phyloP scores from a whole-genome alignment of 805 yeast species.

The Starmerella sirachaensis region DNA sequence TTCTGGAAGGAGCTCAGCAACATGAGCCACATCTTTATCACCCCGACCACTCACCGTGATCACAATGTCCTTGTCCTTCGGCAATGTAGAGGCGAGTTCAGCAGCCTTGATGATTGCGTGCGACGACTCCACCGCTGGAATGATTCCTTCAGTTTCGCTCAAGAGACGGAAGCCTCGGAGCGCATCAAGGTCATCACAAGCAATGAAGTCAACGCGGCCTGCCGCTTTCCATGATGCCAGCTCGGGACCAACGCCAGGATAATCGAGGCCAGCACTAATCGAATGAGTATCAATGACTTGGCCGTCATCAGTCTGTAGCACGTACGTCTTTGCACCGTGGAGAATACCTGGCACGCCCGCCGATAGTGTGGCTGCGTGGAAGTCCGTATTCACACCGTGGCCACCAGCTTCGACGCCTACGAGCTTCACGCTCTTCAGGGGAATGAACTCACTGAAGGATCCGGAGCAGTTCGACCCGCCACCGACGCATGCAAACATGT shows the following conservation, averaged over 20 bases:
- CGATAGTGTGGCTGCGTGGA: slow-evolving; percentile 90
- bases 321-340: slow-evolving; percentile 94
- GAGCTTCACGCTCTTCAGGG: slow-evolving; percentile 63
- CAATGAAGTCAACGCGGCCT: slow-evolving; percentile 82
- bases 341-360: slow-evolving; percentile 94
- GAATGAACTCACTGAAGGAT: slow-evolving; percentile 85
- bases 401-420: slow-evolving; percentile 99
- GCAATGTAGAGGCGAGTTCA: slow-evolving; percentile 73
- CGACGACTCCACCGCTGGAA: slow-evolving; percentile 95
- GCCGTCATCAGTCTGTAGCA: slow-evolving; percentile 83
- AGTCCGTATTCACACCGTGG: slow-evolving; percentile 79
- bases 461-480: slow-evolving; percentile 98
- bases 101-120: slow-evolving; percentile 92
- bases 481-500: slow-evolving; percentile 97
- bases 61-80: slow-evolving; percentile 66
- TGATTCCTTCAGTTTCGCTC: slow-evolving; percentile 92
- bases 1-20: slow-evolving; percentile 83
- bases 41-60: slow-evolving; percentile 96
- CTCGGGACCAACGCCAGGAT: slow-evolving; percentile 99
- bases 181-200: slow-evolving; percentile 95
- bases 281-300: slow-evolving; percentile 97
- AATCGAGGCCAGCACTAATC: slow-evolving; percentile 95
- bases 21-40: slow-evolving; percentile 96
- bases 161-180: slow-evolving; percentile 76
- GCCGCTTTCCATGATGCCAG: slow-evolving; percentile 87